Percentiles rank a stretch among this genome's conserved stretches.
phyloP scores from a whole-genome alignment of 1,139 yeast genomes.

The Zygoascus hellenicus region DNA sequence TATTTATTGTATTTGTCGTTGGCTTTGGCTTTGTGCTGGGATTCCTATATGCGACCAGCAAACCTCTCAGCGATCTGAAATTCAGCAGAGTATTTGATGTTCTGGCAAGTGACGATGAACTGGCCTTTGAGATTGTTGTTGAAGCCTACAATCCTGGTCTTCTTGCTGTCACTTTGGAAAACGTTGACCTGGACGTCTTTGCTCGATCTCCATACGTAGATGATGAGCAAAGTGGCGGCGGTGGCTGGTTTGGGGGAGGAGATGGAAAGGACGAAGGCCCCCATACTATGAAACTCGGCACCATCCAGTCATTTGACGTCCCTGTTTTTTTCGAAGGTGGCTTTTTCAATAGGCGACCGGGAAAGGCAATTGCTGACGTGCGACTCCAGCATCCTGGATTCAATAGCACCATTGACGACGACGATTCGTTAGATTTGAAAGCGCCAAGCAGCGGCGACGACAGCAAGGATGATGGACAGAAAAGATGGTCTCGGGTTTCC shows the following conservation, averaged over 20 bases:
- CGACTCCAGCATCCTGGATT: conserved; percentile 72
- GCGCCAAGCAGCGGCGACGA: conserved; percentile 11
- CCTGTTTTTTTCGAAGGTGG: conserved; percentile 76
- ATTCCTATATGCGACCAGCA: conserved; percentile 78
- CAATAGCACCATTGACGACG: conserved; percentile 45
- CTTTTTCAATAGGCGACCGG: conserved; percentile 55
- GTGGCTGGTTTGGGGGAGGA: conserved; percentile 9
- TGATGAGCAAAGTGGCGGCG: conserved; percentile 18
- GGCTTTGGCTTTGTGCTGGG: conserved; percentile 72
- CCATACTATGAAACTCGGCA: conserved; percentile 72
- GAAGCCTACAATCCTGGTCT: conserved; percentile 86
- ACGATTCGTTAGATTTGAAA: conserved; percentile 11
- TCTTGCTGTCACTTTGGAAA: conserved; percentile 56
- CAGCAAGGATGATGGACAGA: conserved; percentile 35
- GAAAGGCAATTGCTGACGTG: conserved; percentile 58
- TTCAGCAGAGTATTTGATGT: conserved; percentile 61
- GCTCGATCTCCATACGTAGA: conserved; percentile 64
- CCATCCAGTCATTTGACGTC: conserved; percentile 58
- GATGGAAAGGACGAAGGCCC: conserved; percentile 19
- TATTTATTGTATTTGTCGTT: conserved; percentile 27
- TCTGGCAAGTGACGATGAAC: conserved; percentile 76
- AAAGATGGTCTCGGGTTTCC: conserved; percentile 70
- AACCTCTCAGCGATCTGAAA: conserved; percentile 66
- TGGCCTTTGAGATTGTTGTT: conserved; percentile 70
- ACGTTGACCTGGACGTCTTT: conserved; percentile 77